Evolutionary conservation across 768 basidiomycete genomes (phyloP).

Genomic region (Termitomyces sp.): DNA sequence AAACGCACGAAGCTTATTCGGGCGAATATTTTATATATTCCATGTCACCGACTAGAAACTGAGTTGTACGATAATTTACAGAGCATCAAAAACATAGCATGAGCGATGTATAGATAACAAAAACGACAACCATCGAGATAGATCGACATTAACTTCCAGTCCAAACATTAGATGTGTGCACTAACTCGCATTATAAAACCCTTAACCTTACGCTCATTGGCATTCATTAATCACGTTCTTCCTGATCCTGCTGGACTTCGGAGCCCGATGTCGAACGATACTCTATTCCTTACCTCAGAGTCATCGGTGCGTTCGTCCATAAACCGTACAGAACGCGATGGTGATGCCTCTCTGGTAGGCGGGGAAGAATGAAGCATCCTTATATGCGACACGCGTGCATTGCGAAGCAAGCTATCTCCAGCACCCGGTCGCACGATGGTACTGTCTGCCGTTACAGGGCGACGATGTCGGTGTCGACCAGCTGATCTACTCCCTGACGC

Average conservation of each 20-base stretch:
- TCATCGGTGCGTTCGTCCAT: constrained; percentile 19
- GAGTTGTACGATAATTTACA: background rate
- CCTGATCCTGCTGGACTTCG: background rate
- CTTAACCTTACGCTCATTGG: background rate
- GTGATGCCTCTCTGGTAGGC: constrained; percentile 37
- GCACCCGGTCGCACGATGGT: constrained; percentile 16
- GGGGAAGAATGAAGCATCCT: constrained; percentile 20
- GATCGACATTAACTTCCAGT: background rate
- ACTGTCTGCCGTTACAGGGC: constrained; percentile 9
- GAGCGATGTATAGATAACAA: background rate
- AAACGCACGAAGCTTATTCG: no score
- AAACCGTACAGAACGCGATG: constrained; percentile 40
- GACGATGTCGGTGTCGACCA: constrained; percentile 2
- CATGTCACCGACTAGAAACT: background rate
- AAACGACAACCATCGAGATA: background rate
- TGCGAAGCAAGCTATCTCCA: constrained; percentile 20
- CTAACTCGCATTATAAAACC: background rate
- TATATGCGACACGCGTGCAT: constrained; percentile 28
- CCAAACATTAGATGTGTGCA: background rate
- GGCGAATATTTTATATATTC: background rate
- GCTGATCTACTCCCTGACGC: background rate
- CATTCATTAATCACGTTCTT: background rate
- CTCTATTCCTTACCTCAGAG: constrained; percentile 3
- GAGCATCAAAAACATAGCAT: background rate
- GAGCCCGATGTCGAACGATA: constrained; percentile 4